A percentile compares a stretch with the other conserved stretches of the same genome.
These are phyloP conservation scores for Acacia melanoxylon DNA, from an alignment of 306 rosid species.

Conservation along the genomic window DNA sequence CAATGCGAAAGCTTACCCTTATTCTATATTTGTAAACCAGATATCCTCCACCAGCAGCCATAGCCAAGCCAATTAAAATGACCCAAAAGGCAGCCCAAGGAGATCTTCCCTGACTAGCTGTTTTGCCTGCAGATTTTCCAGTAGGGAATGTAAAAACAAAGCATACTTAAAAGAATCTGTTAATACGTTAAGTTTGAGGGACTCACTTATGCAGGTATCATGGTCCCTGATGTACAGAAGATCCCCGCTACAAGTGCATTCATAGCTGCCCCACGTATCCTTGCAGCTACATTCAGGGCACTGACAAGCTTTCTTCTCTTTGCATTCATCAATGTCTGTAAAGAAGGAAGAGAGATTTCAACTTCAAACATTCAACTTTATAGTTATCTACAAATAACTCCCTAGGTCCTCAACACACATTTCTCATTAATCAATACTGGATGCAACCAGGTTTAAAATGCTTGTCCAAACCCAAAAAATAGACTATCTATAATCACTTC, in stretches of 20 bases:
- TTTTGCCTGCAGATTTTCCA: conserved; percentile 69
- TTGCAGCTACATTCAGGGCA: conserved; percentile 88
- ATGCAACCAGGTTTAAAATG: conserved; percentile 10
- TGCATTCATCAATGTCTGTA: conserved; percentile 85
- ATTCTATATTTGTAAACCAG: conserved; percentile 92
- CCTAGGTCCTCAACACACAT: background rate
- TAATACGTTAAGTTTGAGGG: conserved; percentile 17
- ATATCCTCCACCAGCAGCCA: conserved; percentile 87
- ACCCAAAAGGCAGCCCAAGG: conserved; percentile 86
- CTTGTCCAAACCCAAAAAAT: conserved; percentile 20
- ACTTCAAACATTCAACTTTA: conserved; percentile 2
- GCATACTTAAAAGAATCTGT: conserved; percentile 9
- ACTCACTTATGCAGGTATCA: conserved; percentile 93
- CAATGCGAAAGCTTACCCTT: conserved; percentile 58
- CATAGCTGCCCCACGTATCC: conserved; percentile 90
- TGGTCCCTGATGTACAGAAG: conserved; percentile 85
- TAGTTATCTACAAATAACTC: background rate
- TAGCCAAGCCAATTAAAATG: conserved; percentile 67
- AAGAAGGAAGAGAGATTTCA: conserved; percentile 12
- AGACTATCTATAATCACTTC: conserved; percentile 1
- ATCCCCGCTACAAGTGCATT: conserved; percentile 75
- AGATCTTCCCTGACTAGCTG: conserved; percentile 62
- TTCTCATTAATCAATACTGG: background rate
- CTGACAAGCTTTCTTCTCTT: conserved; percentile 82
- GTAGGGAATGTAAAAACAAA: conserved; percentile 14